Conservation (phyloP, 192 early-diverging fungal species). For the Entomortierella beljakovae region DNA sequence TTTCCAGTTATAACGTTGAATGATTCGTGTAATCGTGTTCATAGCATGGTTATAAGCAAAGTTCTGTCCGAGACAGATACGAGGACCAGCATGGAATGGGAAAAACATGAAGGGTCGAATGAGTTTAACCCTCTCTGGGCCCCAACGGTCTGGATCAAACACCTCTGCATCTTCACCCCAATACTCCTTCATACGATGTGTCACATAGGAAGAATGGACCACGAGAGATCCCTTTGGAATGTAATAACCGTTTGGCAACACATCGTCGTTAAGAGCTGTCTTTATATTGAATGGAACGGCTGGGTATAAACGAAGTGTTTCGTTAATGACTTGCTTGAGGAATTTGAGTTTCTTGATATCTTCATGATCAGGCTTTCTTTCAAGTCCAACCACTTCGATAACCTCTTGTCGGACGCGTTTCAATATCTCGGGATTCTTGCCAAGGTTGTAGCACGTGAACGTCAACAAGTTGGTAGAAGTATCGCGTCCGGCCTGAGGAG, state of each 20-base stretch:
- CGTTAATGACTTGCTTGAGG: constrained; percentile 67
- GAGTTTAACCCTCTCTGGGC: constrained; percentile 44
- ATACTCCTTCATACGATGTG: constrained; percentile 56
- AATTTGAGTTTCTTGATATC: constrained; percentile 63
- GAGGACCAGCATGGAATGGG: constrained; percentile 60
- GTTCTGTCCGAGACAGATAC: constrained; percentile 51
- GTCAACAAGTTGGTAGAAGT: constrained; percentile 58
- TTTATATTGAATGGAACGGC: constrained; percentile 56
- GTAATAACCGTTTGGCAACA: constrained; percentile 50
- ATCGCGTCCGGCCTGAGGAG: constrained; percentile 50
- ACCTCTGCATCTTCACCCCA: constrained; percentile 57
- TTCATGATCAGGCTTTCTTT: constrained; percentile 58
- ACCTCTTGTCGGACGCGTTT: constrained; percentile 56
- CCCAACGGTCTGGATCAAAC: constrained; percentile 66
- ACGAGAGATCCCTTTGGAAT: constrained; percentile 56
- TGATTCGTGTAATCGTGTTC: constrained; percentile 43
- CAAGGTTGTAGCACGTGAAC: constrained; percentile 56
- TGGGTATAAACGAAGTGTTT: constrained; percentile 64
- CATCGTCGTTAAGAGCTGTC: constrained; percentile 47
- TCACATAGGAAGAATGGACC: constrained; percentile 46
- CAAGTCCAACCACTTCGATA: constrained; percentile 28
- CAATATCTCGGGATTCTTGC: constrained; percentile 51
- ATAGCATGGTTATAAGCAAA: constrained; percentile 53
- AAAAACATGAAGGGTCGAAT: constrained; percentile 56
- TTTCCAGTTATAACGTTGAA: constrained; percentile 39